Evolutionary conservation across 441 rosid genomes (phyloP), one percentile per base, ranked within the genome.

Genomic region (Manihot esculenta): DNA sequence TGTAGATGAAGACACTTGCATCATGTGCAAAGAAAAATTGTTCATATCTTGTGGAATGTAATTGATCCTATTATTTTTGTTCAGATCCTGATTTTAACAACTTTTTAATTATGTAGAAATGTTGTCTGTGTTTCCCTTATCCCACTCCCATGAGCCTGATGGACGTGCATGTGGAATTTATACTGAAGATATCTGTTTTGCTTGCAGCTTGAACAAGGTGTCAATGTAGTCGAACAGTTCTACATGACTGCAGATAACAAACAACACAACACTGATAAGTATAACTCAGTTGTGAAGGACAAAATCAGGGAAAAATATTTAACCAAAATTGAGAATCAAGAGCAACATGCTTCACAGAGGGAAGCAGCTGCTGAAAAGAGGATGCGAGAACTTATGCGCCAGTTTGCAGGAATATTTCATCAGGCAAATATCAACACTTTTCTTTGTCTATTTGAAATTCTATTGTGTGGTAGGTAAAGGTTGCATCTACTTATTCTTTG

Each of bases 301-400:
- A 89, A 83, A 78, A 45, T 81, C 27, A 85, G 77, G 78, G 93
- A 85, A 35, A 88, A 80, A 76, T 88, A 84, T 78, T 65, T 85
- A 71, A 63, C 76, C 7, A 72, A 78, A 70, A 69, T 83, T 17
- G 84, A 88, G 81, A 87, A 88, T 80, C 85, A 80, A 70, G 92
- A 85, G 67, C 84, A 78, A 74, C 91, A 84, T 69, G 89, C 86
- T 0, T 75, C 84, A 0, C 81, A 80, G 26, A 76, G 89, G 48
- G 92, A 86, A 69, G 91, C 86, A 64, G 90, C 84, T 71, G 90
- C 96, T 78, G 87, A 83, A 10, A 93, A 88, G 84, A 81, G 89
- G 80, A 93, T 83, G 98, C 90, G 87, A 70, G 94, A 88, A 56
- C 96, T 93, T 60, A 89, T 91, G 78, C 87, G 85, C 71, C 94